Conservation (phyloP, 2,329 filamentous ascomycete species). For the Paecilomyces sp. region DNA sequence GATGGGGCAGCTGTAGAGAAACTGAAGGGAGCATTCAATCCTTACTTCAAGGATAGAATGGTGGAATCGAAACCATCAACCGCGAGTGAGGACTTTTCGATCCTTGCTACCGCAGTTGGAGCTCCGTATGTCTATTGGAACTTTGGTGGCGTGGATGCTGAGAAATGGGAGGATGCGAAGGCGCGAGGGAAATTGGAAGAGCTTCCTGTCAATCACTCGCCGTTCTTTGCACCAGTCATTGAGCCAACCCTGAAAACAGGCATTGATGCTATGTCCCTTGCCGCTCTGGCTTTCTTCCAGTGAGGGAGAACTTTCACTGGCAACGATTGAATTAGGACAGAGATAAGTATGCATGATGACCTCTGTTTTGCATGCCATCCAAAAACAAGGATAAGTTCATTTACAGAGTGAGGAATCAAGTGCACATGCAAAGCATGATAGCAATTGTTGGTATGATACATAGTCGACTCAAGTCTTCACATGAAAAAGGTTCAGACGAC, state of each 20-base stretch:
- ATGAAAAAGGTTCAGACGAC: neutral
- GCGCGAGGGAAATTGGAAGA: constrained; percentile 39
- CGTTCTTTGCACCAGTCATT: constrained; percentile 50
- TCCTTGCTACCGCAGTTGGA: constrained; percentile 44
- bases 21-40: constrained; percentile 38
- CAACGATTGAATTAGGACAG: constrained; percentile 6
- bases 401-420: too few relatives aligned
- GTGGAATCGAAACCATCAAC: constrained; percentile 34
- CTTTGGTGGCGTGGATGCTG: constrained; percentile 47
- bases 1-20: constrained; percentile 37
- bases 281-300: constrained; percentile 38
- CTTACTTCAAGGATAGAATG: constrained; percentile 38
- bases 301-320: neutral
- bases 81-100: constrained; percentile 52
- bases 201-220: constrained; percentile 52
- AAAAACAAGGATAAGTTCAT: too few relatives aligned
- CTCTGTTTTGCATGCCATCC: too few relatives aligned
- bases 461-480: too few relatives aligned
- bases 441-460: too few relatives aligned
- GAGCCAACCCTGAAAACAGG: constrained; percentile 49
- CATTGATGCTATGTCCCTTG: constrained; percentile 44
- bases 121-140: constrained; percentile 49
- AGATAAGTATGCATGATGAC: constrained; percentile 3
- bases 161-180: constrained; percentile 43
- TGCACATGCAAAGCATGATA: too few relatives aligned